Evolutionary conservation across 1,139 yeast species (phyloP).

Genomic region (Taphrina wiesneri): DNA sequence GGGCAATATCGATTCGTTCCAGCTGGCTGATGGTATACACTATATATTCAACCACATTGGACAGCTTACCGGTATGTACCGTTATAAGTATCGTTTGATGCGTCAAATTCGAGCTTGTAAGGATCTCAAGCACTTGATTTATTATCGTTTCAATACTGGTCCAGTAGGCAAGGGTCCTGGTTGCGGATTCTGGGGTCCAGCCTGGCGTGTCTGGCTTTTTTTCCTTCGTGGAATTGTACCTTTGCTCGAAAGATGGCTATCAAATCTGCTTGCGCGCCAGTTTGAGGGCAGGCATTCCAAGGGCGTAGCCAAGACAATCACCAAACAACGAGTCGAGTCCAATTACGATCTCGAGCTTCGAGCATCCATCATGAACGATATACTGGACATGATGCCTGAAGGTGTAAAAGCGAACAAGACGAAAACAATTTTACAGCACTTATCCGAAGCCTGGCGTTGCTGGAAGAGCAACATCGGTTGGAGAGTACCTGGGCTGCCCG

Average conservation of each 20-base stretch:
- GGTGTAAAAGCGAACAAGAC: constrained; percentile 87
- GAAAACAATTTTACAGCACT: constrained; percentile 83
- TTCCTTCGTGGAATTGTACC: constrained; percentile 94
- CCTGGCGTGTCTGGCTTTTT: constrained; percentile 96
- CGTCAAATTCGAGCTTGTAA: constrained; percentile 96
- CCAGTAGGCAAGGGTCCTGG: constrained; percentile 95
- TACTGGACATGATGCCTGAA: constrained; percentile 94
- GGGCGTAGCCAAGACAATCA: constrained; percentile 88
- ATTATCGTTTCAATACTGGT: constrained; percentile 71
- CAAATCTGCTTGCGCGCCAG: constrained; percentile 85
- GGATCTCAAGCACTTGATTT: constrained; percentile 88
- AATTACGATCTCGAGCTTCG: constrained; percentile 90
- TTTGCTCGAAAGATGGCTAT: constrained; percentile 88
- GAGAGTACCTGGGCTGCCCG: constrained; percentile 96
- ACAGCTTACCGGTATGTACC: constrained; percentile 90
- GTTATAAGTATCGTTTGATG: constrained; percentile 97
- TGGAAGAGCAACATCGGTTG: constrained; percentile 99
- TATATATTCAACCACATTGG: constrained; percentile 91
- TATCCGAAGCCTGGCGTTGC: constrained; percentile 98
- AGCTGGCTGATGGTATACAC: constrained; percentile 89
- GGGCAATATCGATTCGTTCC: constrained; percentile 90
- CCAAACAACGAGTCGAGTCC: constrained; percentile 93
- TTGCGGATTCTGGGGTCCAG: constrained; percentile 99
- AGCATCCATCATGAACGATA: constrained; percentile 93
- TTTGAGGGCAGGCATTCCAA: constrained; percentile 94